Base-by-base conservation (phyloP, 2,329 filamentous ascomycete species). In the Tolypocladium sp. region DNA sequence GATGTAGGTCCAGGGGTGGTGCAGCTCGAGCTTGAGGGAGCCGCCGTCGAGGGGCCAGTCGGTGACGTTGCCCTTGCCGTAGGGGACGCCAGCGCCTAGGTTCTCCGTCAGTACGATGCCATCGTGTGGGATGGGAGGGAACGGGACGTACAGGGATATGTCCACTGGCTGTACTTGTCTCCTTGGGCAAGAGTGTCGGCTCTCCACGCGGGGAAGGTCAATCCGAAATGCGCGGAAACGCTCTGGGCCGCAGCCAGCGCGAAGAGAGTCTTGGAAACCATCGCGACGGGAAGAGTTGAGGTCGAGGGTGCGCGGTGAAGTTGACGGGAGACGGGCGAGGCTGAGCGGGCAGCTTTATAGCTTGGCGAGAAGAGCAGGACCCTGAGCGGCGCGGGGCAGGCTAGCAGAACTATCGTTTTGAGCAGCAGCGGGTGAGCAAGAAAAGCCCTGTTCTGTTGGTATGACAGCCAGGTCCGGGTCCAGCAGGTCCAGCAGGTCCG, bases 1-100 rank as follows among this genome's bases (percentile, higher is more conserved):
- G 66, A 83, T 59, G 68, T 82, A 83, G 38, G 75, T 72, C 78
- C 78, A 83, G 8, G 69, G 63, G 70, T 83, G 81, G 71, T 80
- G 79, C 38, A 83, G 75, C 46, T 77, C 71, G 17, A 83, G 74
- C 63, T 71, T 68, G 56, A 83, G 65, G 41, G 76, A 72, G 63
- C 80, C 80, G 62, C 80, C 80, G 49, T 68, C 67, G n/a, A 81
- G 66, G 40, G 80, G 79, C 80, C 80, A 83, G 64, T 82, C 78
- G 58, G 81, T 83, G 57, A 76, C 70, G 66, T 81, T 81, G 56
- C 70, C 73, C 51, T 64, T 63, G 49, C 71, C 72, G 66, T 75
- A 74, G 33, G 76, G 73, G 41, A 81, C 79, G 40, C 77, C 77
- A 58, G 75, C 81, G 65, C 80, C 80, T 82, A 49, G 10, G 22